Conservation (phyloP, 192 early-diverging fungal species). For the Coemansia sp. region DNA sequence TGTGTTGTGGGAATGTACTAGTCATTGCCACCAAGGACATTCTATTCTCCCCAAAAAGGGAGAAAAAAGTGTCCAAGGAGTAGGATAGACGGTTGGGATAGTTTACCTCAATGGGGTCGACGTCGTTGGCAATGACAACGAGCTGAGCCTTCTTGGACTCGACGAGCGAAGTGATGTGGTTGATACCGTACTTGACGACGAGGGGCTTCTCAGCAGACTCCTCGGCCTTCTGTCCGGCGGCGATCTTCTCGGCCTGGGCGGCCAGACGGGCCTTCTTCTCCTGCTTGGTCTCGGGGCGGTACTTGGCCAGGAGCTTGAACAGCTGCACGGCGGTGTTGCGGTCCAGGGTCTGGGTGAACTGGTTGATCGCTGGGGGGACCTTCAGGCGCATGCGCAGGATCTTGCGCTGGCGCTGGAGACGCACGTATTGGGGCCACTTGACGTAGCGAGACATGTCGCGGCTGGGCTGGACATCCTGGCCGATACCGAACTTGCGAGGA, state of each 20-base stretch:
- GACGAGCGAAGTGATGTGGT: constrained; percentile 97
- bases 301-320: constrained; percentile 99
- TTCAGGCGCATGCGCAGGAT: constrained; percentile 97
- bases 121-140: constrained; percentile 99
- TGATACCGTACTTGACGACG: constrained; percentile 99
- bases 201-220: constrained; percentile 82
- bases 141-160: constrained; percentile 99
- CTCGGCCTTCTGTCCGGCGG: constrained; percentile 83
- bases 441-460: constrained; percentile 95
- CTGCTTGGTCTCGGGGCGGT: constrained; percentile 95
- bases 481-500: constrained; percentile 93
- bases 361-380: constrained; percentile 99
- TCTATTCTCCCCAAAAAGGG: too few relatives aligned
- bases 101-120: constrained; percentile 94
- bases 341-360: constrained; percentile 97
- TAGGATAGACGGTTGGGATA: neutral
- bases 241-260: constrained; percentile 83
- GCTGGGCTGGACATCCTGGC: constrained; percentile 95
- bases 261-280: constrained; percentile 95
- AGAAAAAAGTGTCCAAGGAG: neutral
- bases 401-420: constrained; percentile 97
- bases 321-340: constrained; percentile 98
- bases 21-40: constrained; percentile 1
- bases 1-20: constrained; percentile 23
- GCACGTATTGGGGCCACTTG: constrained; percentile 99